Evolutionary conservation across 2,329 filamentous ascomycete species (phyloP).

Genomic region (Chrysosporium keratinophilum): DNA sequence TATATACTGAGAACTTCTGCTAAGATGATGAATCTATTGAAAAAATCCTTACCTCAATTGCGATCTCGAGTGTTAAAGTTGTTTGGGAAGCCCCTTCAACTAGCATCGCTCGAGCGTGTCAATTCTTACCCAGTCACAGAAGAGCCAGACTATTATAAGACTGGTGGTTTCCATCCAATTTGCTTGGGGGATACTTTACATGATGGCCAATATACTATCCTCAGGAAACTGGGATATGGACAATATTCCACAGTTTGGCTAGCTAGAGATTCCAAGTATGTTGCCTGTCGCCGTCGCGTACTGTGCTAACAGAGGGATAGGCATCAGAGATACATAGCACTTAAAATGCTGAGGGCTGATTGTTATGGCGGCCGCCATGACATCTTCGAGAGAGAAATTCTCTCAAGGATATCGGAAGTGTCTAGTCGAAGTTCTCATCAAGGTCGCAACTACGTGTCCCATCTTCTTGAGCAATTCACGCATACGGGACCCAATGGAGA

Average conservation of each 20-base stretch:
- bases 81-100: too few relatives aligned
- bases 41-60: too few relatives aligned
- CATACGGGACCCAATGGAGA: conserved; percentile 23
- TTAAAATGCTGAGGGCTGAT: conserved; percentile 22
- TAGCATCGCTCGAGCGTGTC: background rate
- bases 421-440: conserved; percentile 16
- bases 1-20: too few relatives aligned
- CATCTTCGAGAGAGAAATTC: conserved; percentile 21
- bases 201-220: conserved; percentile 18
- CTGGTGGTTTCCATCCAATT: conserved; percentile 28
- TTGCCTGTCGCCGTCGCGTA: conserved; percentile 1
- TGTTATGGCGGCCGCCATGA: conserved; percentile 20
- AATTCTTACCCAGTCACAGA: conserved; percentile 16
- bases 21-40: too few relatives aligned
- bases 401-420: conserved; percentile 16
- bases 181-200: conserved; percentile 17
- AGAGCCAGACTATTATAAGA: conserved; percentile 23
- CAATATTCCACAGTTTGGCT: conserved; percentile 15
- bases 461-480: conserved; percentile 20
- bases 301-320: conserved; percentile 15
- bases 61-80: too few relatives aligned
- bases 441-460: conserved; percentile 18
- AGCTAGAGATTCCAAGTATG: conserved; percentile 54
- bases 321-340: conserved; percentile 18
- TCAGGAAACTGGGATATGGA: conserved; percentile 15